Conservation (phyloP, 116 monocot genomes). For the Thalassia testudinum region DNA sequence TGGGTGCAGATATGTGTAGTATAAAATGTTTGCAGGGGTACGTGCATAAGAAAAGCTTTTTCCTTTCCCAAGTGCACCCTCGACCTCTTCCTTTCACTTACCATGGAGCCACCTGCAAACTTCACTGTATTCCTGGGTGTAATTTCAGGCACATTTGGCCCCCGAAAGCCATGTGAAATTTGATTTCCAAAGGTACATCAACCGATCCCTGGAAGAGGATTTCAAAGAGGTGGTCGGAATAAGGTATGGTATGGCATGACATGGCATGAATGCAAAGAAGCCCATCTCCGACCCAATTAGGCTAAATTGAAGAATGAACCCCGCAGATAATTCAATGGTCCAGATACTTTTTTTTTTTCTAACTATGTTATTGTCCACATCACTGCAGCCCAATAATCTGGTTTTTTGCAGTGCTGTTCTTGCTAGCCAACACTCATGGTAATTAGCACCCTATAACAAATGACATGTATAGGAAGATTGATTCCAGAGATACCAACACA, state of each 20-base stretch:
- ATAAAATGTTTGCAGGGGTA: too few relatives aligned
- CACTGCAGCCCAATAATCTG: conserved; percentile 25
- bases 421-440: conserved; percentile 30
- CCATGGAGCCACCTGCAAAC: neutral
- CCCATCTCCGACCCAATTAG: too few relatives aligned
- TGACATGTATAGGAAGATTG: too few relatives aligned
- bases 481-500: neutral
- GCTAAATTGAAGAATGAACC: too few relatives aligned
- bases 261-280: too few relatives aligned
- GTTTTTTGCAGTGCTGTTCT: conserved; percentile 29
- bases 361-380: neutral
- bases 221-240: conserved; percentile 46
- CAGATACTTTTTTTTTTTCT: too few relatives aligned
- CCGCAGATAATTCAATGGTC: too few relatives aligned
- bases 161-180: conserved; percentile 21
- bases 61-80: too few relatives aligned
- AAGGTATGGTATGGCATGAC: conserved; percentile 11
- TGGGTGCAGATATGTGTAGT: too few relatives aligned
- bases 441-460: neutral
- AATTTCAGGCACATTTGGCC: conserved; percentile 37
- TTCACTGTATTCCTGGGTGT: neutral
- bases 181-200: conserved; percentile 34
- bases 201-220: conserved; percentile 28
- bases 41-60: too few relatives aligned
- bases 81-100: too few relatives aligned